phyloP scores from a whole-genome alignment of 2,329 filamentous ascomycete species.

The Penicillium verrucosum region DNA sequence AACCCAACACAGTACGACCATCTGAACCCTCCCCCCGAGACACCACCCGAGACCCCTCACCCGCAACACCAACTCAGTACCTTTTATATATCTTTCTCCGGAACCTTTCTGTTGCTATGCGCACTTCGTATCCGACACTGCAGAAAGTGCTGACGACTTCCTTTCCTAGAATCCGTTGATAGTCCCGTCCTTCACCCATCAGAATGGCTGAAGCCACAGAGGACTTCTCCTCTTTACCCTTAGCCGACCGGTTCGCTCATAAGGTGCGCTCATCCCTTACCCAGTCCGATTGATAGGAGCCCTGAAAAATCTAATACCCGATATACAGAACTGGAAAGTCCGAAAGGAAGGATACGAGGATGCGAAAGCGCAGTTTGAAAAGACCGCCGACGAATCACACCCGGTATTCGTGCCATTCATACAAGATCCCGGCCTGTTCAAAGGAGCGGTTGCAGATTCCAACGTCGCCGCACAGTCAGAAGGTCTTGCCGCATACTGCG shows the following conservation, averaged over 20 bases:
- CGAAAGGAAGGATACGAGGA: constrained; percentile 94
- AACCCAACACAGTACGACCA: constrained; percentile 15
- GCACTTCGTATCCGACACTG: not conserved
- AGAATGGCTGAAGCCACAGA: constrained; percentile 44
- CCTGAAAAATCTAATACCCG: constrained; percentile 20
- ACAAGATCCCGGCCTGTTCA: constrained; percentile 82
- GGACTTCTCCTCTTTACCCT: constrained; percentile 44
- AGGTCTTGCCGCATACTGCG: constrained; percentile 79
- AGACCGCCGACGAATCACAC: constrained; percentile 79
- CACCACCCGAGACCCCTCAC: not conserved
- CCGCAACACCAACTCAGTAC: not conserved
- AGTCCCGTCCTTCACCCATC: constrained; percentile 5
- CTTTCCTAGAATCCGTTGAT: not conserved
- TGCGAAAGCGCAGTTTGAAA: constrained; percentile 79
- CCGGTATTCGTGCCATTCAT: constrained; percentile 84
- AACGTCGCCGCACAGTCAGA: constrained; percentile 98
- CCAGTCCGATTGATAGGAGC: not conserved
- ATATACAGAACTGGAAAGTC: constrained; percentile 81
- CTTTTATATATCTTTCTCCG: not conserved
- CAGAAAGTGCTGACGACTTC: not conserved
- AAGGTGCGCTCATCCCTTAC: constrained; percentile 32
- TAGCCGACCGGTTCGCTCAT: constrained; percentile 43
- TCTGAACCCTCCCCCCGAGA: not conserved
- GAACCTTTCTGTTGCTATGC: not conserved
- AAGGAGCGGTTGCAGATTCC: constrained; percentile 85